Evolutionary conservation across 306 rosid genomes (phyloP).

Genomic region (Cyclanthera cordifolia): DNA sequence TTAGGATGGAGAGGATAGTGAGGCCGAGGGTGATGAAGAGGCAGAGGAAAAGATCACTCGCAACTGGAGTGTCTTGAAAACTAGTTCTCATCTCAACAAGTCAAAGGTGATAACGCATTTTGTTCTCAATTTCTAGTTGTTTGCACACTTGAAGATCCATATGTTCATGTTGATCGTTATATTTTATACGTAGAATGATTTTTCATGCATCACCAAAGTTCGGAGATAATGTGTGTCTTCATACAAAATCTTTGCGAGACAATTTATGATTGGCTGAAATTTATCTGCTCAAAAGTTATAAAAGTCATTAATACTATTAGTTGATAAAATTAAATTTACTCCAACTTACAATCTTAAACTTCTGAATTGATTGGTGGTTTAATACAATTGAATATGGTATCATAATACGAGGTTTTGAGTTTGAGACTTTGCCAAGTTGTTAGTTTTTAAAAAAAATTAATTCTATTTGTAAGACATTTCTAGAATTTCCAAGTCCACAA

Average conservation of each 20-base stretch:
- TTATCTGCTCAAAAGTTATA: background rate
- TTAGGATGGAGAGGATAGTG: constrained; percentile 78
- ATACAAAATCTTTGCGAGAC: no score
- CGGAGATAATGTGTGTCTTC: background rate
- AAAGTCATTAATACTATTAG: background rate
- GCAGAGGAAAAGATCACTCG: constrained; percentile 53
- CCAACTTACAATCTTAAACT: no score
- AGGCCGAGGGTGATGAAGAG: constrained; percentile 38
- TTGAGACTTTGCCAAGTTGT: no score
- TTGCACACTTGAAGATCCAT: background rate
- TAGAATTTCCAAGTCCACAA: no score
- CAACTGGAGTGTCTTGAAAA: constrained; percentile 90
- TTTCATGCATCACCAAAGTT: background rate
- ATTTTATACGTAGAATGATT: background rate
- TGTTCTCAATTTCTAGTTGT: constrained; percentile 7
- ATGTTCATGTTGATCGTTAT: background rate
- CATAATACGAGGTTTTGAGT: no score
- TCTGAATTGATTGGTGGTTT: no score
- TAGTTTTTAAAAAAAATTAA: no score
- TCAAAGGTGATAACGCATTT: constrained; percentile 44
- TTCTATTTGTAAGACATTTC: no score
- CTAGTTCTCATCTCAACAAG: constrained; percentile 52
- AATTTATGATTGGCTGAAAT: no score
- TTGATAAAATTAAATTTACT: no score
- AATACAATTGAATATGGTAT: no score